phyloP scores from a whole-genome alignment of 495 filamentous ascomycete species.

The Pseudevernia furfuracea region DNA sequence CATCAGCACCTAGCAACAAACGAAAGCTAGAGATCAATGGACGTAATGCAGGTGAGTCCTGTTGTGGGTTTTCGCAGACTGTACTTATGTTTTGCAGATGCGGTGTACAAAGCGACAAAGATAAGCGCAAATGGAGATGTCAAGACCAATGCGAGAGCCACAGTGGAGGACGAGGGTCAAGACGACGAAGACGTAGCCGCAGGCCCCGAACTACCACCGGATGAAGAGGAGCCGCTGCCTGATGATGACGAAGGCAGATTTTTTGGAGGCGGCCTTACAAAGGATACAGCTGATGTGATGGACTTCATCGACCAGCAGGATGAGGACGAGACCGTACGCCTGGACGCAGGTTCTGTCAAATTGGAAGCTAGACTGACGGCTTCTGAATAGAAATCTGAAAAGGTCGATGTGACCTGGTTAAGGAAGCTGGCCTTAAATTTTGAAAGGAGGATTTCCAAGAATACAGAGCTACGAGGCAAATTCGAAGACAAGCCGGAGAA shows the following conservation, averaged over 20 bases:
- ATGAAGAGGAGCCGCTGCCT: conserved; percentile 48
- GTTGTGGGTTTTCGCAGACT: not conserved
- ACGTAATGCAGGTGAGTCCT: conserved; percentile 56
- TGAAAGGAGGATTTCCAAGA: conserved; percentile 84
- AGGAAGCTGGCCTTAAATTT: conserved; percentile 75
- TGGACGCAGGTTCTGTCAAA: not conserved
- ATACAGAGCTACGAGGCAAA: conserved; percentile 84
- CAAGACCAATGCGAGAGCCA: conserved; percentile 54
- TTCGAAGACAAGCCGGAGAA: conserved; percentile 78
- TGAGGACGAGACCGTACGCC: conserved; percentile 42
- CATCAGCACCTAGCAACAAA: conserved; percentile 47
- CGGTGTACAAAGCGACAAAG: conserved; percentile 85
- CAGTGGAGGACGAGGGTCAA: conserved; percentile 51
- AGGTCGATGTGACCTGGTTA: conserved; percentile 78
- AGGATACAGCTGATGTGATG: conserved; percentile 74
- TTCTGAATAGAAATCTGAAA: conserved; percentile 49
- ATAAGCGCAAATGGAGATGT: conserved; percentile 52
- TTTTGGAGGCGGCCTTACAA: conserved; percentile 84
- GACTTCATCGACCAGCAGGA: conserved; percentile 77
- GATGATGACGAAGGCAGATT: conserved; percentile 88
- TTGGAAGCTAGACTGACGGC: conserved; percentile 8
- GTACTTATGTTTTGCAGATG: conserved; percentile 39
- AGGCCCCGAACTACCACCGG: conserved; percentile 61
- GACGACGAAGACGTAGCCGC: conserved; percentile 58
- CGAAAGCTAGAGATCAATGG: conserved; percentile 66